A percentile compares a stretch with the other conserved stretches of the same genome.
These are phyloP conservation scores for Stentor roeselii DNA, from an alignment of 73 alveolate genomes.

Conservation along the genomic window DNA sequence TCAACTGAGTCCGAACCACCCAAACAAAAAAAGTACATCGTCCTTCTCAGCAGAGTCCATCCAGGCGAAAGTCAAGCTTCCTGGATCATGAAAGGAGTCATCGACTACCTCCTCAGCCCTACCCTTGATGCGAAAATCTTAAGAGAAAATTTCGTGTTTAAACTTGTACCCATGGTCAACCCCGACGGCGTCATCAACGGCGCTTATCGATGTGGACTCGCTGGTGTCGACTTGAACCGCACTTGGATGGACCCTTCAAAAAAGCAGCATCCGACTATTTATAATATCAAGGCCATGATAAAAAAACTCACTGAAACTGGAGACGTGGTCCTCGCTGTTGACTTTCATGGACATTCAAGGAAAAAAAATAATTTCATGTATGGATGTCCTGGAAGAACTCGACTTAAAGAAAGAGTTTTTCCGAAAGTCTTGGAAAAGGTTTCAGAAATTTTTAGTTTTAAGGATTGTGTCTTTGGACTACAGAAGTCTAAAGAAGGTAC, in stretches of 20 bases:
- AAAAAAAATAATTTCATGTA: conserved; percentile 39
- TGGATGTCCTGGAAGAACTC: conserved; percentile 45
- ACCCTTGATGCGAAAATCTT: conserved; percentile 76
- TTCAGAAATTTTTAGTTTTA: conserved; percentile 82
- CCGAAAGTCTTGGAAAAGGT: conserved; percentile 79
- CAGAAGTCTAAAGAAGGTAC: conserved; percentile 91
- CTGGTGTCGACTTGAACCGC: conserved; percentile 98
- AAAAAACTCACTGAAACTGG: conserved; percentile 89
- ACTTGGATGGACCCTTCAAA: conserved; percentile 97
- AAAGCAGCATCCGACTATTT: conserved; percentile 92
- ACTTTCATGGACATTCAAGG: conserved; percentile 99
- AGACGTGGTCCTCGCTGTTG: conserved; percentile 94
- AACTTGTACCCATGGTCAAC: conserved; percentile 97
- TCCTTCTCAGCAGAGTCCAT: conserved; percentile 93
- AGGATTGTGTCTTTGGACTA: conserved; percentile 86
- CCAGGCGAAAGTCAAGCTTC: conserved; percentile 97
- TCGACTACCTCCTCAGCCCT: conserved; percentile 88
- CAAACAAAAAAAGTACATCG: conserved; percentile 55
- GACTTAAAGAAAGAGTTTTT: conserved; percentile 83
- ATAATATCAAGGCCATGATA: conserved; percentile 85
- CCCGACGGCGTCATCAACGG: conserved; percentile 99
- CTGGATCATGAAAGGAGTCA: conserved; percentile 66
- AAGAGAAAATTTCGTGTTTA: conserved; percentile 84
- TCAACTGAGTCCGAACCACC: conserved; percentile 52
- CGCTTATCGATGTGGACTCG: conserved; percentile 74